These are phyloP conservation scores for Wallacemonas rigidus DNA, from an alignment of 208 protist species.

Conservation along the genomic window DNA sequence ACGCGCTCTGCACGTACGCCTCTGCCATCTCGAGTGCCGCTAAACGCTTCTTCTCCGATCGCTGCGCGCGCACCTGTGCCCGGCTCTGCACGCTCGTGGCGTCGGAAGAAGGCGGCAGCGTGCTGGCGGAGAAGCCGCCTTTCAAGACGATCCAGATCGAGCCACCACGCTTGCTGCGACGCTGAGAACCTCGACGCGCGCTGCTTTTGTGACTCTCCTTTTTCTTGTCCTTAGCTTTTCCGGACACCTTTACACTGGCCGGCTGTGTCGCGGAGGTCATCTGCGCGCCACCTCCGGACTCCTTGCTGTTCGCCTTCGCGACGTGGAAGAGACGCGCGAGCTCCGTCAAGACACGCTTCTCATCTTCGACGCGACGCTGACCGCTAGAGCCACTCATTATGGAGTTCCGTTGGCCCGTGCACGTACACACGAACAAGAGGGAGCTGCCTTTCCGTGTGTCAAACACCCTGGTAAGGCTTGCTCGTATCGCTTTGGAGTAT, in stretches of 20 bases:
- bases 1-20: slow-evolving; percentile 72
- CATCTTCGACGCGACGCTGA: slow-evolving; percentile 40
- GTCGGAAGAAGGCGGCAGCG: slow-evolving; percentile 33
- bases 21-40: slow-evolving; percentile 57
- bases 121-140: slow-evolving; percentile 49
- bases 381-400: slow-evolving; percentile 4
- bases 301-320: slow-evolving; percentile 55
- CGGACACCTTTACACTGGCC: background rate
- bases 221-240: slow-evolving; percentile 13
- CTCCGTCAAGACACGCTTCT: slow-evolving; percentile 63
- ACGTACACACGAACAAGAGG: background rate
- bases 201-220: slow-evolving; percentile 17
- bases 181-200: slow-evolving; percentile 24
- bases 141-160: slow-evolving; percentile 85
- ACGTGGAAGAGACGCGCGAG: slow-evolving; percentile 68
- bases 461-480: no score
- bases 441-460: background rate
- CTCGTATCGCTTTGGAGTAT: no score
- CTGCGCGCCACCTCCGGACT: slow-evolving; percentile 29
- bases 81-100: background rate
- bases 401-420: background rate
- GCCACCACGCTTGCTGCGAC: slow-evolving; percentile 42
- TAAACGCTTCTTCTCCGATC: slow-evolving; percentile 48
- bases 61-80: slow-evolving; percentile 27
- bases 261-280: slow-evolving; percentile 4